phyloP scores from a whole-genome alignment of 2,329 filamentous ascomycete genomes.

The Plectosphaerella sp. region DNA sequence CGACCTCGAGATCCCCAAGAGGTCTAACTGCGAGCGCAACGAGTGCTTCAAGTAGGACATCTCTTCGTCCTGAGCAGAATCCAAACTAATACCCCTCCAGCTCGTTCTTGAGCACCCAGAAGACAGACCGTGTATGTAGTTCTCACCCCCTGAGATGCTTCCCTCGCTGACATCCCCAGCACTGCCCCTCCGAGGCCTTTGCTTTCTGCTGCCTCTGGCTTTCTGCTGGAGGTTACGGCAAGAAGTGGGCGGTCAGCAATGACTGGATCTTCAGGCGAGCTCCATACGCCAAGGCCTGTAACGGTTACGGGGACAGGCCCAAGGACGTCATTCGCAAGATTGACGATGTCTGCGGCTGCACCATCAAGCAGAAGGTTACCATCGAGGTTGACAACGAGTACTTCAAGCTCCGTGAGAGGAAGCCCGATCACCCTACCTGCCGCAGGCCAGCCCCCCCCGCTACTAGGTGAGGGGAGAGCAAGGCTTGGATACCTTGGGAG shows the following conservation, averaged over 20 bases:
- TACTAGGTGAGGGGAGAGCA: too few relatives aligned
- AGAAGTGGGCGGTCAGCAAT: constrained; percentile 4
- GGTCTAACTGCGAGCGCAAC: constrained; percentile 7
- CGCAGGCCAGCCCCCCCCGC: background rate
- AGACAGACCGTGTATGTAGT: constrained; percentile 1
- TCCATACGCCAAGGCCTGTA: constrained; percentile 4
- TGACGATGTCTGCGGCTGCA: constrained; percentile 10
- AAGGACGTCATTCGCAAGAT: constrained; percentile 4
- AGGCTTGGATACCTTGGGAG: too few relatives aligned
- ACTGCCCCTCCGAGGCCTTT: constrained; percentile 8
- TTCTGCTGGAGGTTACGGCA: background rate
- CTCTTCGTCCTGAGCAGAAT: background rate
- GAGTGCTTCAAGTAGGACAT: constrained; percentile 2
- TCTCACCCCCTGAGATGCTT: constrained; percentile 1
- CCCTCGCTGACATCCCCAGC: constrained; percentile 4
- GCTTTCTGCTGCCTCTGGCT: constrained; percentile 9
- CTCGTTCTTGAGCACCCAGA: constrained; percentile 4
- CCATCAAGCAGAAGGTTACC: constrained; percentile 5
- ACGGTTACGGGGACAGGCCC: constrained; percentile 2
- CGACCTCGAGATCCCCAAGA: constrained; percentile 1
- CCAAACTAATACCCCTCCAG: background rate
- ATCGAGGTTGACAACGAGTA: constrained; percentile 3
- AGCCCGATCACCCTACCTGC: background rate
- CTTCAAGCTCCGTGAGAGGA: constrained; percentile 1
- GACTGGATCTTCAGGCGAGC: constrained; percentile 1